Evolutionary conservation across 2,329 filamentous ascomycete species (phyloP), one percentile per base, ranked within the genome.

Genomic region (Sphaceloma murrayae): DNA sequence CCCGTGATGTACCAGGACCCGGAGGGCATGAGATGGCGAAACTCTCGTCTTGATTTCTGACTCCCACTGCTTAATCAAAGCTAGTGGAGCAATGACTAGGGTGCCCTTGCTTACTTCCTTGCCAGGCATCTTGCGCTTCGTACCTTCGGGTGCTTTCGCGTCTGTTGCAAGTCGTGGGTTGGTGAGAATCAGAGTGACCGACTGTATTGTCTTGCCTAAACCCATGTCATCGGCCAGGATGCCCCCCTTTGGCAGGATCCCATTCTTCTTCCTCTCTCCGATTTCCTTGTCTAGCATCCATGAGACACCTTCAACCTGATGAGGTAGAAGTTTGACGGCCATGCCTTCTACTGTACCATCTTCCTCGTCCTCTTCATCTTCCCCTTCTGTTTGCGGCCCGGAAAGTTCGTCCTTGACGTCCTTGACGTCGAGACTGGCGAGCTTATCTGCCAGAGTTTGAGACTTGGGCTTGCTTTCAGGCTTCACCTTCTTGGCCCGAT

Each of bases 221-320:
- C 89, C 89, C 89, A 96, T 93, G 53, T 98, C 91, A 56, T 98
- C 91, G 13, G 91, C 91, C 26, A 98, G 73, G 51, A 98, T 94
- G 13, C 91, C 91, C 26, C 91, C 91, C 54, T 93, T 91, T 21
- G 89, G 87, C 7, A 93, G 74, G 1, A 77, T 70, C 3, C 74
- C 76, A 46, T 84, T 85, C 54, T 81, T 82, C 66, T 91, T 94
- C 49, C 84, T 78, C 13, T 79, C 78, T 2, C 89, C 88, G 8
- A 86, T 79, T 64, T 98, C 91, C 56, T 93, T 86, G 48, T 88
- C 84, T 46, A 76, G 81, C 86, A 98, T 94, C 89, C 91, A 98
- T 46, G 81, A 77, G 1, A 96, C 82, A 54, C 91, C 91, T 46
- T 94, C 85, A 10, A 95, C 78, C 63, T 98, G 91, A 64, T 98